Percentiles rank a stretch among this genome's conserved stretches.
phyloP scores from a whole-genome alignment of 2,329 filamentous ascomycete species.

The Colletotrichum ledebouriae region DNA sequence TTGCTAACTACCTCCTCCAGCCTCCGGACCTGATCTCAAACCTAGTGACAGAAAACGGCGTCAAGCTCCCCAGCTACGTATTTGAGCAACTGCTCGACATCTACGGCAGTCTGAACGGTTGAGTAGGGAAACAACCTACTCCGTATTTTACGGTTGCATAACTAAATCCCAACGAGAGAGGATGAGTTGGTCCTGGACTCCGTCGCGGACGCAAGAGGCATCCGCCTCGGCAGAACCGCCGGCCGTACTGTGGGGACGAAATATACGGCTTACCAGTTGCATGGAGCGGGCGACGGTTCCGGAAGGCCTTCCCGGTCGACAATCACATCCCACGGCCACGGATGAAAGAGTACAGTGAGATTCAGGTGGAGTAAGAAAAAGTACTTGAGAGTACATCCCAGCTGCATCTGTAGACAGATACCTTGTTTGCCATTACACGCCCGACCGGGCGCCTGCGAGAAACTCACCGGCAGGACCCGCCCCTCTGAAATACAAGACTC shows the following conservation, averaged over 20 bases:
- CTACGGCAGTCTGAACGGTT: conserved; percentile 56
- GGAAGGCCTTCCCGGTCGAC: background rate
- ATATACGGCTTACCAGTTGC: background rate
- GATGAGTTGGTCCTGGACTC: background rate
- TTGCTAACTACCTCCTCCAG: conserved; percentile 54
- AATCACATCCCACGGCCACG: background rate
- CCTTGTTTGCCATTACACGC: conserved; percentile 7
- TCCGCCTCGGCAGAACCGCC: conserved; percentile 8
- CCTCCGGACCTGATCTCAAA: conserved; percentile 78
- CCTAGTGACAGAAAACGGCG: conserved; percentile 81
- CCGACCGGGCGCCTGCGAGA: conserved; percentile 4
- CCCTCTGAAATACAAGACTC: background rate
- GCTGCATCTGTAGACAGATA: conserved; percentile 8
- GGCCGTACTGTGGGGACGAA: conserved; percentile 15
- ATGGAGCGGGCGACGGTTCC: conserved; percentile 9
- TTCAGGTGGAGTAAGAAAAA: background rate
- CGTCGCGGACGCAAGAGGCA: conserved; percentile 7
- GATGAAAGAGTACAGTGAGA: background rate
- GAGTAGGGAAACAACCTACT: background rate
- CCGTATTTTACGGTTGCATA: background rate
- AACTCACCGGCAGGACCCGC: conserved; percentile 11
- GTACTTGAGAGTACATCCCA: conserved; percentile 18
- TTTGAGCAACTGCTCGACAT: conserved; percentile 79
- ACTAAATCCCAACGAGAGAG: background rate
- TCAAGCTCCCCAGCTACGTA: conserved; percentile 77